Base-by-base conservation (phyloP, 306 rosid species). In the Quercus robur region DNA sequence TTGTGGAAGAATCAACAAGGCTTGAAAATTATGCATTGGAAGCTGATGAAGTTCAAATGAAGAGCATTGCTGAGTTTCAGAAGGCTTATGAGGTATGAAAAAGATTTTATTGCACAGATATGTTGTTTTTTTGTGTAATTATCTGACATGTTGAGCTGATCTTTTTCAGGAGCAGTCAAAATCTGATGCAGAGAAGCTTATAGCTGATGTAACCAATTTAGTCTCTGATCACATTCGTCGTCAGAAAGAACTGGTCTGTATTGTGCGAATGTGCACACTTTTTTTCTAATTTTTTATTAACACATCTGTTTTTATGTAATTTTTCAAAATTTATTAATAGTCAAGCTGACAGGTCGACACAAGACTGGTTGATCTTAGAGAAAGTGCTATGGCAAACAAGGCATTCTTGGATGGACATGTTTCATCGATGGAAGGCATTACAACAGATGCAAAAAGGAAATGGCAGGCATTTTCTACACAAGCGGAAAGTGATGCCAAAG, bases 181-280 rank as follows among this genome's bases (percentile, higher is more conserved):
- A 85, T 89, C 82, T 10, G 97, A 96, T 67, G 80, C 96, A 8
- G 99, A 93, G 85, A 93, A 91, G 81, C 97, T 96, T 67, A 89
- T 96, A 20, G 90, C 97, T 57, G 91, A 91, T 78, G 88, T 96
- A 81, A 90, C 98, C 41, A 89, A 71, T 85, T 83, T 96, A 82
- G 88, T 93, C 74, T 77, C 97, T 2, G 61, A 52, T 81, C 97
- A 89, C 86, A 89, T 91, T 38, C 88, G 82, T 55, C 97, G 93
- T 56, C 98, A 93, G 81, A 89, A 83, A 78, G 90, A 96, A 84
- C 84, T 96, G 92, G 99, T 95, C 1, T 62, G 89, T 77, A 73
- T 78, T 81, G n/a, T 56, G 69, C 66, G 17, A 1, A 2, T 51
- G 19, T 13, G 17, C 54, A 49, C 54, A 49, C 14, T 49, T 12